Conservation (phyloP, 1,139 yeast species). For the Candida anutae region DNA sequence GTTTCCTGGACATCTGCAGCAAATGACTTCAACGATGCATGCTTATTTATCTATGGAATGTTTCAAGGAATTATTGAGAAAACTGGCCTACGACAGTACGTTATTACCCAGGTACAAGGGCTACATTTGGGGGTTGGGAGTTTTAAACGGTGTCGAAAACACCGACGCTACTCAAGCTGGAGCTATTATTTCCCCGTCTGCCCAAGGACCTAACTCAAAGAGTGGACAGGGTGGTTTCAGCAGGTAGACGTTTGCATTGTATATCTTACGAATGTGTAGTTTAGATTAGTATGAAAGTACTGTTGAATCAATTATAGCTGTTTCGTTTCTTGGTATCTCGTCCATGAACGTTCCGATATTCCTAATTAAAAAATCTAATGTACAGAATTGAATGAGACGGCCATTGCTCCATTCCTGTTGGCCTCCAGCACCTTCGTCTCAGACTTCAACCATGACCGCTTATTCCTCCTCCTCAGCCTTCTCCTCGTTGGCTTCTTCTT, state of each 20-base stretch:
- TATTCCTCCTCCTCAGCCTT: too few species aligned
- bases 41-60: slow-evolving; percentile 54
- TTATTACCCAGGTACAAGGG: slow-evolving; percentile 35
- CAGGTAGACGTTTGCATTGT: background rate
- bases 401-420: too few species aligned
- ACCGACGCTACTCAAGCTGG: slow-evolving; percentile 11
- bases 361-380: background rate
- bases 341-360: too few species aligned
- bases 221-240: background rate
- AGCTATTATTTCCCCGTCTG: slow-evolving; percentile 12
- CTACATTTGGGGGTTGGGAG: slow-evolving; percentile 46
- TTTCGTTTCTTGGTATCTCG: too few species aligned
- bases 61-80: slow-evolving; percentile 46
- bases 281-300: background rate
- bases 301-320: too few species aligned
- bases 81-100: slow-evolving; percentile 30
- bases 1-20: slow-evolving; percentile 22
- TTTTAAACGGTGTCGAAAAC: slow-evolving; percentile 13
- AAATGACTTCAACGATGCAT: slow-evolving; percentile 40
- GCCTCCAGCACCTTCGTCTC: too few species aligned
- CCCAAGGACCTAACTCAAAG: background rate
- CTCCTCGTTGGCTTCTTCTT: slow-evolving; percentile 4
- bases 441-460: too few species aligned
- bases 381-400: slow-evolving; percentile 1
- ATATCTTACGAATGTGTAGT: background rate